Evolutionary conservation across 352 stramenopile species (phyloP), one percentile per base, ranked within the genome.

Genomic region (Phytophthora tubulina): DNA sequence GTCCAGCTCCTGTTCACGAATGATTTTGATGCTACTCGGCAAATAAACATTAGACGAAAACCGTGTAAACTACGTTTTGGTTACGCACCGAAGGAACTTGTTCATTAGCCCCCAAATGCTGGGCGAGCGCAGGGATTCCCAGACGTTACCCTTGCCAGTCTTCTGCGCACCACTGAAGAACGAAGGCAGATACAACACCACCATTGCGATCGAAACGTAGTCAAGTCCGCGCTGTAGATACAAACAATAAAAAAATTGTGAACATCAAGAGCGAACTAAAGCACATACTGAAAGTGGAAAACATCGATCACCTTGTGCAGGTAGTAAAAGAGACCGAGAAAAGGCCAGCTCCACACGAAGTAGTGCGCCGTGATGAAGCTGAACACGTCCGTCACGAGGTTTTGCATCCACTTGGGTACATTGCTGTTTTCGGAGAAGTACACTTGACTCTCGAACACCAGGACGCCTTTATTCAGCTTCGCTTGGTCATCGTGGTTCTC

Each of bases 331-430:
- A 83, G 48, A 21, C 31, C 67, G 36, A 82, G 35, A 39, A 79
- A 63, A 3, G 68, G 70, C 41, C 71, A 38, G 1, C 52, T 54
- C 75, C 76, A 88, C 50, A 82, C 53, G 36, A 80, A 81, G 65
- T 86, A 86, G 69, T 88, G 80, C 36, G 78, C 73, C 11, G 65
- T 73, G 13, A 79, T 57, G 61, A 84, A 82, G 33, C 66, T 63
- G 44, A 76, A 84, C 32, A 75, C 7, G 57, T 84, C 66, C 6
- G 62, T 60, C 42, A 81, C 42, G 3, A 66, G 11, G 30, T 62
- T 51, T n/a, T 76, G 71, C 38, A 81, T 46, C 67, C 67, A 78
- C 42, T 36, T 31, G 4, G 74, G 67, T 17, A 82, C 71, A 9
- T 51, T 44, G 42, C 66, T 68, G 58, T 62, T 45, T 30, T 67